Evolutionary conservation across 495 filamentous ascomycete genomes (phyloP).

Genomic region (Barbatosphaeria neglecta): DNA sequence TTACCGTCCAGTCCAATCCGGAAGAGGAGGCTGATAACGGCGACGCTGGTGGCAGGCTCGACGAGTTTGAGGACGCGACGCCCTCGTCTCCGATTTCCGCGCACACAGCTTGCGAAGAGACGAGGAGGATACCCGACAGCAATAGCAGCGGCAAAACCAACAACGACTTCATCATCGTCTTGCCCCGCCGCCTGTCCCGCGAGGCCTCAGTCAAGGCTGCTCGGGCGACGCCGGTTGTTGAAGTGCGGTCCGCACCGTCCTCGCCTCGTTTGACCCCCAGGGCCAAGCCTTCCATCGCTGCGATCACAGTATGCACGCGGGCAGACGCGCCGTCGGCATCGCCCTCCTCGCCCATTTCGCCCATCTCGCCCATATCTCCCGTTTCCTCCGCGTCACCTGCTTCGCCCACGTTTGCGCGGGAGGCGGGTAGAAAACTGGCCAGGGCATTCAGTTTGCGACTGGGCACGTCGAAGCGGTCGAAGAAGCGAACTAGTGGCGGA

Average conservation of each 20-base stretch:
- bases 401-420: not conserved
- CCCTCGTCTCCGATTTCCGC: slow-evolving; percentile 12
- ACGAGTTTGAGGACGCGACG: slow-evolving; percentile 6
- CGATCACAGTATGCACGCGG: not conserved
- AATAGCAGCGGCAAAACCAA: too few species aligned
- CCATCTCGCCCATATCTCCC: not conserved
- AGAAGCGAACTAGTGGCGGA: slow-evolving; percentile 27
- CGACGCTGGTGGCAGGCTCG: slow-evolving; percentile 23
- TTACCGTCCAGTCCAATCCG: slow-evolving; percentile 33
- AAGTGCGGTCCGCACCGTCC: not conserved
- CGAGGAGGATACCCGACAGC: too few species aligned
- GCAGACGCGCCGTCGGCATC: not conserved
- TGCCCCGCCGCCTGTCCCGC: too few species aligned
- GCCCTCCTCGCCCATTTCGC: not conserved
- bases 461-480: slow-evolving; percentile 11
- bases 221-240: not conserved
- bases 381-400: not conserved
- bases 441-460: slow-evolving; percentile 28
- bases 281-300: not conserved
- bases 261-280: too few species aligned
- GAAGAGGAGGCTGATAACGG: slow-evolving; percentile 29
- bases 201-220: not conserved
- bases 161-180: too few species aligned
- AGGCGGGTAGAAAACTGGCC: slow-evolving; percentile 11
- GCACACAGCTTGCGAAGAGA: slow-evolving; percentile 5